Evolutionary conservation across 352 stramenopile species (phyloP).

Genomic region (Phytopythium helicoides): DNA sequence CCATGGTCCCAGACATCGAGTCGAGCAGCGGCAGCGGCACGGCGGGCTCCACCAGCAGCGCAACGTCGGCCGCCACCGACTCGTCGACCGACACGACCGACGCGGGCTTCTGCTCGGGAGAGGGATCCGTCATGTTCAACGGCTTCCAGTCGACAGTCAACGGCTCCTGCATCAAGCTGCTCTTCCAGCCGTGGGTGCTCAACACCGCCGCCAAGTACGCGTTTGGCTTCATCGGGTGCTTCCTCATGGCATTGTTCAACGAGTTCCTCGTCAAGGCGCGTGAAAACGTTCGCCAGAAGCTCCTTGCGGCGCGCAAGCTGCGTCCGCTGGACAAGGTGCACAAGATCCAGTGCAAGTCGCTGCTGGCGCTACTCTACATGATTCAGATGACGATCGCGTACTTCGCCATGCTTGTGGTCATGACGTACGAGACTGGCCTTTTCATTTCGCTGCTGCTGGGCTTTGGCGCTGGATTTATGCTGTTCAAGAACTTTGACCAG

Average conservation of each 20-base stretch:
- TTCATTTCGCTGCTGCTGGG: constrained; percentile 77
- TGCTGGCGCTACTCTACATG: constrained; percentile 75
- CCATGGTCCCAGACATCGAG: constrained; percentile 24
- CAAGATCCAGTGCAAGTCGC: constrained; percentile 65
- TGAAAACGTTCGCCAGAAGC: constrained; percentile 27
- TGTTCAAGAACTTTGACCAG: constrained; percentile 83
- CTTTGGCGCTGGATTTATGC: constrained; percentile 63
- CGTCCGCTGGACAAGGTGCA: constrained; percentile 49
- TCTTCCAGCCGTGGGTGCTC: constrained; percentile 82
- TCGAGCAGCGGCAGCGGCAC: constrained; percentile 17
- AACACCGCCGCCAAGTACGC: constrained; percentile 66
- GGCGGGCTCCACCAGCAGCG: constrained; percentile 8
- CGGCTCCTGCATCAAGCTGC: constrained; percentile 61
- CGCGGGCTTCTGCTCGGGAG: constrained; percentile 20
- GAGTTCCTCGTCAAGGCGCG: constrained; percentile 62
- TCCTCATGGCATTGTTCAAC: constrained; percentile 63
- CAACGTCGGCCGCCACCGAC: background rate
- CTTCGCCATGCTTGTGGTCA: constrained; percentile 85
- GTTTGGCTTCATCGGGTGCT: constrained; percentile 69
- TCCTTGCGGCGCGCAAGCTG: constrained; percentile 16
- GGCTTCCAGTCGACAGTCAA: constrained; percentile 73
- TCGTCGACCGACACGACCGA: constrained; percentile 49
- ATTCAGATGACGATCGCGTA: constrained; percentile 71
- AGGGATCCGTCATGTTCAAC: constrained; percentile 83
- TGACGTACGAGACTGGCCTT: constrained; percentile 84